Conservation (phyloP, 805 yeast genomes). For the Candida succiphila region DNA sequence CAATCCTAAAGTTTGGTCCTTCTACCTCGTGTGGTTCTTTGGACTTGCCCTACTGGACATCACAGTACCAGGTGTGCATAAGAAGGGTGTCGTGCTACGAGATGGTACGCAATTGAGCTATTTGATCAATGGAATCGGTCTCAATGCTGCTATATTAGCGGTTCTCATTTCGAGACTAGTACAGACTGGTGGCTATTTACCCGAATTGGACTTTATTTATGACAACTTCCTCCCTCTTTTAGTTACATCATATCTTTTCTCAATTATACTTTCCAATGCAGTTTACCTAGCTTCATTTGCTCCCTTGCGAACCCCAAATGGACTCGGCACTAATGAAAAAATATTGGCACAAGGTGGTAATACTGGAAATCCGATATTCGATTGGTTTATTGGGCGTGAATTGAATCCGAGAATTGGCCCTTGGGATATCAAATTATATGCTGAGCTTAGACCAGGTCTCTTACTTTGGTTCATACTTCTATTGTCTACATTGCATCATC, state of each 20-base stretch:
- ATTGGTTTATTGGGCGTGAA: slow-evolving; percentile 97
- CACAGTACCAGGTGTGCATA: slow-evolving; percentile 66
- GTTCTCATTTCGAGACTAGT: slow-evolving; percentile 42
- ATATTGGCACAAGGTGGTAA: slow-evolving; percentile 84
- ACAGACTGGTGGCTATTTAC: slow-evolving; percentile 33
- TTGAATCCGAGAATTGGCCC: slow-evolving; percentile 81
- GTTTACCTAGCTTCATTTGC: slow-evolving; percentile 63
- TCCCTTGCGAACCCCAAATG: slow-evolving; percentile 42
- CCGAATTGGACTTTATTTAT: slow-evolving; percentile 74
- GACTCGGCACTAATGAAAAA: slow-evolving; percentile 47
- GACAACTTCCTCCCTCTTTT: slow-evolving; percentile 58
- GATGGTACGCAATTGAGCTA: slow-evolving; percentile 67
- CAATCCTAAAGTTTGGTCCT: slow-evolving; percentile 44
- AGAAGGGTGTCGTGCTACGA: slow-evolving; percentile 59
- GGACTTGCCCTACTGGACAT: slow-evolving; percentile 54
- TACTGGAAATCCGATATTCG: slow-evolving; percentile 63
- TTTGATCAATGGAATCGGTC: slow-evolving; percentile 70
- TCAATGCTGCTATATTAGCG: slow-evolving; percentile 30
- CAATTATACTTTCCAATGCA: slow-evolving; percentile 50
- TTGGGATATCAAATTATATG: slow-evolving; percentile 83
- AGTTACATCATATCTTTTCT: slow-evolving; percentile 50
- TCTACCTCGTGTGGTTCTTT: slow-evolving; percentile 66
- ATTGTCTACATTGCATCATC: slow-evolving; percentile 72
- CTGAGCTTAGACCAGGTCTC: slow-evolving; percentile 94
- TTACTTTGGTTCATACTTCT: slow-evolving; percentile 76